phyloP scores from a whole-genome alignment of 805 yeast genomes.

The Brettanomyces nanus region DNA sequence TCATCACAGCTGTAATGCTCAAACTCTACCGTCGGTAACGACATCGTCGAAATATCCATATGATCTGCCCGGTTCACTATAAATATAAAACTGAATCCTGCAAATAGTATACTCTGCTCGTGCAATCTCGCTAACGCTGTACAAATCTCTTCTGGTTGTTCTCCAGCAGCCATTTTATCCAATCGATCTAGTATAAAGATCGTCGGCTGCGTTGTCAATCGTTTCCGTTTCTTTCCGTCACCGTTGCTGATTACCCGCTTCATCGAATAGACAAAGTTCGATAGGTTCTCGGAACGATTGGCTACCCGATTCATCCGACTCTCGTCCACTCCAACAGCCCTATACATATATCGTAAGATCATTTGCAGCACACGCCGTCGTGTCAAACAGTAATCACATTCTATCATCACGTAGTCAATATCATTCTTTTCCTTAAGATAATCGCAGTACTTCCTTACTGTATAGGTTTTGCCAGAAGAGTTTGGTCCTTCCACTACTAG shows the following conservation, averaged over 20 bases:
- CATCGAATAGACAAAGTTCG: conserved; percentile 21
- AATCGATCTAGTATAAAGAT: conserved; percentile 39
- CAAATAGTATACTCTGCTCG: conserved; percentile 29
- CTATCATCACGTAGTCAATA: conserved; percentile 25
- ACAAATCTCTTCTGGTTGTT: conserved; percentile 29
- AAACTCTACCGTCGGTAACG: conserved; percentile 35
- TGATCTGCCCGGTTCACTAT: conserved; percentile 34
- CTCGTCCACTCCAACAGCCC: conserved; percentile 11
- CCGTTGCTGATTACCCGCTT: conserved; percentile 26
- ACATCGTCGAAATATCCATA: conserved; percentile 27
- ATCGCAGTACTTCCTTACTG: conserved; percentile 27
- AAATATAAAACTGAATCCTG: conserved; percentile 30
- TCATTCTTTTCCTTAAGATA: conserved; percentile 11
- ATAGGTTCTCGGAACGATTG: conserved; percentile 5
- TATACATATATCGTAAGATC: conserved; percentile 22
- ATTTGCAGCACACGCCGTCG: conserved; percentile 33
- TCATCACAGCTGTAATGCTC: conserved; percentile 30
- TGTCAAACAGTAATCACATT: conserved; percentile 39
- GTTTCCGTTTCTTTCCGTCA: not conserved
- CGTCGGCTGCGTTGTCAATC: not conserved
- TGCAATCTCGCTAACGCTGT: conserved; percentile 33
- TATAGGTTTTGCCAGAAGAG: conserved; percentile 40
- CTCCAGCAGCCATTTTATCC: conserved; percentile 30
- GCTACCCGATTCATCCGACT: conserved; percentile 6
- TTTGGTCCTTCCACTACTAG: conserved; percentile 40